A percentile compares a stretch with the other conserved stretches of the same genome.
These are phyloP conservation scores for Phytophthora sansomeana DNA, from an alignment of 352 stramenopile genomes.

Conservation along the genomic window DNA sequence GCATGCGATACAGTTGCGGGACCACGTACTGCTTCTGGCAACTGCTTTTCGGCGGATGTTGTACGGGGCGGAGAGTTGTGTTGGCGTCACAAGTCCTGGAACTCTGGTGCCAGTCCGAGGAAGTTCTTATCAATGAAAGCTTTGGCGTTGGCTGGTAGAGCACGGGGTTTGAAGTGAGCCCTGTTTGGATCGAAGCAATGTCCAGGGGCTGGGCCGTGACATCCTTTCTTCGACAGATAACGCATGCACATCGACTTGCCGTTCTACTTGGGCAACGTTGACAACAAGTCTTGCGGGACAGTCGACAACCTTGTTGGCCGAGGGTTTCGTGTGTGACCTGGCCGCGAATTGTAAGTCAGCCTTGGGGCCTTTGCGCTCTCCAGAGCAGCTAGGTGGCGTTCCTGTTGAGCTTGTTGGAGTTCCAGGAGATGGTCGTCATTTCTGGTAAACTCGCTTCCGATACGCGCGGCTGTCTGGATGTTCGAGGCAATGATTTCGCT, in stretches of 20 bases:
- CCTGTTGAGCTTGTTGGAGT: constrained; percentile 1
- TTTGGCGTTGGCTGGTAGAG: constrained; percentile 5
- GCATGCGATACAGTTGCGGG: no score
- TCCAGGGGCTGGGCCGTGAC: constrained; percentile 1
- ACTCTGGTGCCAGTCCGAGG: background rate
- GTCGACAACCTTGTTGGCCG: background rate
- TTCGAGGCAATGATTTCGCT: constrained; percentile 6
- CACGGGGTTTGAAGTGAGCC: constrained; percentile 1
- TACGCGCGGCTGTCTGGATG: background rate
- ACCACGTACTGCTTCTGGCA: no score
- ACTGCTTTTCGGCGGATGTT: no score
- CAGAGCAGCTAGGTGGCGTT: background rate
- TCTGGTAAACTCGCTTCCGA: background rate
- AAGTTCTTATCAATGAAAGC: constrained; percentile 9
- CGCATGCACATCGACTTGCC: background rate
- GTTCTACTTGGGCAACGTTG: background rate
- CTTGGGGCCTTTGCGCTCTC: no score
- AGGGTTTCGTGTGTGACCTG: background rate
- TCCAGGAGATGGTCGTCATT: constrained; percentile 17
- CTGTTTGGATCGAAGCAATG: constrained; percentile 11
- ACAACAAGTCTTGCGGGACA: background rate
- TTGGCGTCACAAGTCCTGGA: constrained; percentile 8
- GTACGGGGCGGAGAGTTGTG: no score
- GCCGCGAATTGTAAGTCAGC: no score
- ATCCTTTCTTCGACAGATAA: background rate